Evolutionary conservation across 192 early-diverging fungal genomes (phyloP).

Genomic region (Lobosporangium transversale): DNA sequence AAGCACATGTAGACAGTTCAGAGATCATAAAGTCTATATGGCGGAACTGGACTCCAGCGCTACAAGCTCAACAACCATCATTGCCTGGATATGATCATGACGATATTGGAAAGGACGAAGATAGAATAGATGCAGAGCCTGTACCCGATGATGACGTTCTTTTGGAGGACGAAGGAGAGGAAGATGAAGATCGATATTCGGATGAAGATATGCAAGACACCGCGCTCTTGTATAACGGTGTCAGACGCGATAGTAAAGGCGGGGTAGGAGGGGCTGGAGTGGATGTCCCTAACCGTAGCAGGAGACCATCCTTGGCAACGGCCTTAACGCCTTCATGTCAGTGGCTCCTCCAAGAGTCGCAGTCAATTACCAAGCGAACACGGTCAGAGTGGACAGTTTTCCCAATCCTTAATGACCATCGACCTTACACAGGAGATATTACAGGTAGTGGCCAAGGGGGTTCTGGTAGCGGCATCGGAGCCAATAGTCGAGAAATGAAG

Average conservation of each 20-base stretch:
- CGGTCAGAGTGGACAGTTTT: conserved; percentile 39
- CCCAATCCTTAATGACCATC: conserved; percentile 29
- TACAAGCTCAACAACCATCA: conserved; percentile 2
- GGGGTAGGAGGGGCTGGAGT: too few relatives aligned
- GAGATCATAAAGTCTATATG: conserved; percentile 21
- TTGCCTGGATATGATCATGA: neutral
- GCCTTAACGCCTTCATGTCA: conserved; percentile 1
- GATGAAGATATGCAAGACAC: conserved; percentile 39
- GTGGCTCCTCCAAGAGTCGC: conserved; percentile 38
- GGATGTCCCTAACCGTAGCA: neutral
- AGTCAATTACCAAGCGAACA: conserved; percentile 14
- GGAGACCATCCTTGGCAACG: conserved; percentile 17
- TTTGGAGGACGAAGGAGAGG: conserved; percentile 25
- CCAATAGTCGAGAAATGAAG: neutral
- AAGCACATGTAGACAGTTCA: too few relatives aligned
- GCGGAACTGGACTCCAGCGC: conserved; percentile 11
- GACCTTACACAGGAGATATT: neutral
- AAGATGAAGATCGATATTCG: conserved; percentile 21
- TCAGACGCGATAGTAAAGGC: conserved; percentile 8
- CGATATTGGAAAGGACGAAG: neutral
- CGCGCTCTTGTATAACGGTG: neutral
- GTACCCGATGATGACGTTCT: conserved; percentile 32
- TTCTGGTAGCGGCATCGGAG: neutral
- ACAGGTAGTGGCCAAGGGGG: neutral
- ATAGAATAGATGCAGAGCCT: neutral